Evolutionary conservation across 2,329 filamentous ascomycete genomes (phyloP).

Genomic region (Didymellaceae sp.): DNA sequence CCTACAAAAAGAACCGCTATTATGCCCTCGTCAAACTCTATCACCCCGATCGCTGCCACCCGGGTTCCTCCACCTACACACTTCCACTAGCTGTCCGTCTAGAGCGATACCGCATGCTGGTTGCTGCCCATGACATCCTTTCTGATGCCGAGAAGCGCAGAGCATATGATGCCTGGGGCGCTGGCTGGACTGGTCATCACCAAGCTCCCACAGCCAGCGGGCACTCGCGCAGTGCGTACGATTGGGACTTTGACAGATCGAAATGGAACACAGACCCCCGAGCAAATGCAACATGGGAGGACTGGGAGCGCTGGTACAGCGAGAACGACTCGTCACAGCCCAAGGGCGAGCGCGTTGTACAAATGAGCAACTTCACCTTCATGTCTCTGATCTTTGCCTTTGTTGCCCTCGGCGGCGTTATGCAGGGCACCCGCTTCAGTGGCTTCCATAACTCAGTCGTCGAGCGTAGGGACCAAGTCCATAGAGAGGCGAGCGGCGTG

Average conservation of each 20-base stretch:
- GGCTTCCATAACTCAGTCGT: conserved; percentile 67
- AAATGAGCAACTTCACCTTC: conserved; percentile 82
- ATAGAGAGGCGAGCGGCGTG: conserved; percentile 70
- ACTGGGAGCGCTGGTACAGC: conserved; percentile 74
- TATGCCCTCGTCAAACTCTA: conserved; percentile 95
- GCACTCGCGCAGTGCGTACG: conserved; percentile 26
- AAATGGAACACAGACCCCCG: conserved; percentile 55
- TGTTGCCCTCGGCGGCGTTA: conserved; percentile 71
- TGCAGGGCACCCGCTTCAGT: conserved; percentile 74
- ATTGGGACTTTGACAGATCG: conserved; percentile 35
- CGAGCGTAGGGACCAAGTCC: conserved; percentile 69
- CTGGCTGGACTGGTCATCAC: conserved; percentile 71
- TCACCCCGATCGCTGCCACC: conserved; percentile 75
- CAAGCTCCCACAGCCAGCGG: conserved; percentile 22
- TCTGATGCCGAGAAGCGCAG: conserved; percentile 78
- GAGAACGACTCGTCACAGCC: conserved; percentile 41
- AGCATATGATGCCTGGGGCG: conserved; percentile 81
- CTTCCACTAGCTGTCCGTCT: conserved; percentile 68
- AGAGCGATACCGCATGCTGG: conserved; percentile 89
- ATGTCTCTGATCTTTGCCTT: conserved; percentile 73
- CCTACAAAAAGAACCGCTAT: conserved; percentile 84
- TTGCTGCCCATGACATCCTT: conserved; percentile 87
- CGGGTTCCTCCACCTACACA: conserved; percentile 48
- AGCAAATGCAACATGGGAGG: conserved; percentile 93
- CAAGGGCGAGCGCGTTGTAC: conserved; percentile 58